Evolutionary conservation across 176 grass and related monocot species (phyloP), one percentile per base, ranked within the genome.

Genomic region (Metroxylon sagu): DNA sequence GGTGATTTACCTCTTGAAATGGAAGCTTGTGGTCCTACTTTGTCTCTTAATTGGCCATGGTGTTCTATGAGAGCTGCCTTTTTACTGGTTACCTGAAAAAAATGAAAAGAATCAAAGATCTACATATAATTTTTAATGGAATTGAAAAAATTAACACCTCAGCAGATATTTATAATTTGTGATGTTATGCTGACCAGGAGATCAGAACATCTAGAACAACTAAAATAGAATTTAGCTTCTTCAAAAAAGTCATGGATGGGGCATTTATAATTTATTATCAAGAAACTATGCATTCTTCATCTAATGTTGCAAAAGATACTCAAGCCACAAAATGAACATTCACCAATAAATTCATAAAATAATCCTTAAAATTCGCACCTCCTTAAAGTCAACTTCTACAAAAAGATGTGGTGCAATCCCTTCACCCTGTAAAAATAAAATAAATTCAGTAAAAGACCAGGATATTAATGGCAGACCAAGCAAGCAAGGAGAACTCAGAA

Each of bases 301-400:
- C 35, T 43, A 43, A 12, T 43, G 35, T 14, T 3, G 35, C 35
- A 43, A 43, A 43, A 43, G 35, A 43, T 14, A 14, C 10, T 43
- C 35, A 43, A 10, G 5, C 8, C 8, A 43, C 8, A 43, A 43
- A 14, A 43, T 43, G 12, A 43, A 43, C 5, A 6, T 43, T 43
- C 35, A 12, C 35, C 8, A 43, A 14, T 43, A 12, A 12, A 12
- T 43, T 1, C 17, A 49, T 53, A 60, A 66, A 52, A 73, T n/a
- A 76, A 54, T 53, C 65, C 26, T 26, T 71, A 79, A 62, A 62
- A 61, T 49, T 10, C 48, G 25, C 62, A 97, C 92, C 92, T 97
- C 92, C 66, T 88, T 82, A 68, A 97, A 97, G 78, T 97, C 92
- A 62, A 97, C 62, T 72, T 97, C 92, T 28, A 97, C 87, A 66